Percentiles rank a stretch among this genome's conserved stretches.
phyloP scores from a whole-genome alignment of 768 basidiomycete species.

The Psilocybe tampanensis region DNA sequence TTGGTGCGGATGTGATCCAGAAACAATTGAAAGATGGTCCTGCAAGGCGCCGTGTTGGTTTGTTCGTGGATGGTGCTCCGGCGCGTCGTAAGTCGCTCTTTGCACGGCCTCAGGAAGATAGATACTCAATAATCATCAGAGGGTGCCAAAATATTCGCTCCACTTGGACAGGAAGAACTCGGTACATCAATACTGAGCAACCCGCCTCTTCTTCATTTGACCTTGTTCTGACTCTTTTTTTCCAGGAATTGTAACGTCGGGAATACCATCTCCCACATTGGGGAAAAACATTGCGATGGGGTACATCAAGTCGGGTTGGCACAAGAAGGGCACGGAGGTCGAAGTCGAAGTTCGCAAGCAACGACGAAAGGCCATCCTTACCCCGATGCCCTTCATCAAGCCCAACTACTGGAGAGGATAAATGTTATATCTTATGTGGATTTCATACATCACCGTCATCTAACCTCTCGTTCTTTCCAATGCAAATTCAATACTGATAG shows the following conservation, averaged over 20 bases:
- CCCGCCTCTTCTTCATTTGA: conserved; percentile 3
- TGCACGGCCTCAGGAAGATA: conserved; percentile 2
- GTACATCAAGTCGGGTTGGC: conserved; percentile 70
- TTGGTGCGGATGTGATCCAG: conserved; percentile 75
- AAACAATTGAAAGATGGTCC: conserved; percentile 83
- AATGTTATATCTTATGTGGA: background rate
- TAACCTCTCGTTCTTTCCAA: background rate
- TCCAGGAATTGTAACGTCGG: conserved; percentile 82
- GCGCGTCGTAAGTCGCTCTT: conserved; percentile 66
- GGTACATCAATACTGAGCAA: conserved; percentile 45
- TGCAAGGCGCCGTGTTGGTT: conserved; percentile 74
- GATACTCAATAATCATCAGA: conserved; percentile 43
- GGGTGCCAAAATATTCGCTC: conserved; percentile 73
- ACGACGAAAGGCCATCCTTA: conserved; percentile 70
- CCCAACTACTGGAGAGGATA: conserved; percentile 78
- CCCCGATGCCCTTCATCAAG: conserved; percentile 87
- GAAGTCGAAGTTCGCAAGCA: conserved; percentile 86
- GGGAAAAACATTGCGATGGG: conserved; percentile 96
- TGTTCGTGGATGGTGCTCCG: conserved; percentile 82
- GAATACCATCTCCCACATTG: conserved; percentile 91
- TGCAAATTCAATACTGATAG: background rate
- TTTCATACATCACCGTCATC: background rate
- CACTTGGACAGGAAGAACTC: conserved; percentile 54
- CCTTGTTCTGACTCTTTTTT: conserved; percentile 4
- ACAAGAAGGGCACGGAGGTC: conserved; percentile 90